Percentiles rank a stretch among this genome's conserved stretches.
Evolutionary conservation across 2,329 filamentous ascomycete genomes (phyloP).

Genomic region (Trichoderma koningii): DNA sequence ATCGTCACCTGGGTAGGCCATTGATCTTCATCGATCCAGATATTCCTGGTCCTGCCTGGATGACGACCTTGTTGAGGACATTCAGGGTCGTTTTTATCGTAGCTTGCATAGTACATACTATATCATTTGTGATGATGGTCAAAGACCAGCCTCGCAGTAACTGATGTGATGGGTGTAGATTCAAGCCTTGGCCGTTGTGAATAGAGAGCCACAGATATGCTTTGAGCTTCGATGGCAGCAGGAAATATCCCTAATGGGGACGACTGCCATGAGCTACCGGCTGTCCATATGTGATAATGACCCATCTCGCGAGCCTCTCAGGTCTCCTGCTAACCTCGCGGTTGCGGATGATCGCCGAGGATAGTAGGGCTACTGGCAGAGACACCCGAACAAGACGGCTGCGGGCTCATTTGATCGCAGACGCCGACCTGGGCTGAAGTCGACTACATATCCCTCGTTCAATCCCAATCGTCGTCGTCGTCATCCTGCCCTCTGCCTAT

Average conservation of each 20-base stretch:
- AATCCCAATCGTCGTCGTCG: conserved; percentile 64
- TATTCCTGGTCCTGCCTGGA: too few relatives aligned
- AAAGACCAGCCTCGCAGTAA: too few relatives aligned
- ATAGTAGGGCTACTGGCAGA: neutral
- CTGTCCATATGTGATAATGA: neutral
- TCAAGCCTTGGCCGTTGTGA: too few relatives aligned
- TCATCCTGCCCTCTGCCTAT: conserved; percentile 47
- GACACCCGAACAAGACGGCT: neutral
- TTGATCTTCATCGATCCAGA: too few relatives aligned
- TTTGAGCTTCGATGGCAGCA: too few relatives aligned
- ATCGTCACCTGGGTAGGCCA: too few relatives aligned
- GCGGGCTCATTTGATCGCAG: neutral
- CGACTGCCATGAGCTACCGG: neutral
- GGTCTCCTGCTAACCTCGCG: neutral
- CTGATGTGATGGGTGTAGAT: too few relatives aligned
- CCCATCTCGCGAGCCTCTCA: neutral
- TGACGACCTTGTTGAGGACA: neutral
- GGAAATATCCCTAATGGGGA: neutral
- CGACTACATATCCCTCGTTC: conserved; percentile 33
- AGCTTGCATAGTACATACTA: too few relatives aligned
- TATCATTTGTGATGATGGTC: too few relatives aligned
- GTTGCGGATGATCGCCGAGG: neutral
- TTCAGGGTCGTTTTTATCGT: neutral
- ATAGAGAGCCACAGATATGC: too few relatives aligned
- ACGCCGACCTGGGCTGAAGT: neutral